A percentile compares a stretch with the other conserved stretches of the same genome.
Conservation (phyloP, 768 basidiomycete species). For the Calvatia gigantea region DNA sequence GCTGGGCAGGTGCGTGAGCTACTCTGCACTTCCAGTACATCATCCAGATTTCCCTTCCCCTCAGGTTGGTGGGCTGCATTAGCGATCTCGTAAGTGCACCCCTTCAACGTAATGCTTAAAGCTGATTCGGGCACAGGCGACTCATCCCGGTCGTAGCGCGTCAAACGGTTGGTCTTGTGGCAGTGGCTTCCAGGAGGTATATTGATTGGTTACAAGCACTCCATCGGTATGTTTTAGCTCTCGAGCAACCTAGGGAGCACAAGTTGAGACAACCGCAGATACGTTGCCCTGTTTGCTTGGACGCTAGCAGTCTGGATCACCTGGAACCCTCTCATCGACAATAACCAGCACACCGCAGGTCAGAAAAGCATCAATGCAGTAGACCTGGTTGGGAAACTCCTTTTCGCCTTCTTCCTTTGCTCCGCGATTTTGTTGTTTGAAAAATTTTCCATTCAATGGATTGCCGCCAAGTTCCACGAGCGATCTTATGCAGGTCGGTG, state of each 20-base stretch:
- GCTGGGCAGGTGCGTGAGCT: constrained; percentile 61
- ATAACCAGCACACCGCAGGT: constrained; percentile 30
- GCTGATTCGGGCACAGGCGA: constrained; percentile 28
- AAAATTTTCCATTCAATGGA: constrained; percentile 85
- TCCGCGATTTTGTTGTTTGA: constrained; percentile 70
- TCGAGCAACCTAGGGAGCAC: background rate
- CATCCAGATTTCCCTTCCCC: background rate
- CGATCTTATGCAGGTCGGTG: constrained; percentile 60
- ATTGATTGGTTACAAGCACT: constrained; percentile 76
- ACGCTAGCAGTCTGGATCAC: constrained; percentile 63
- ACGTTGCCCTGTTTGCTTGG: constrained; percentile 70
- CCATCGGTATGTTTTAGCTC: constrained; percentile 41
- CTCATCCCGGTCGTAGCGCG: constrained; percentile 52
- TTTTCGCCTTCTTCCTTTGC: constrained; percentile 73
- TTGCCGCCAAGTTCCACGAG: constrained; percentile 80
- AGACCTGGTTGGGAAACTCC: constrained; percentile 54
- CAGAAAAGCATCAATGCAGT: constrained; percentile 38
- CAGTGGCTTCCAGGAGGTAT: constrained; percentile 68
- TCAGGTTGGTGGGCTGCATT: constrained; percentile 78
- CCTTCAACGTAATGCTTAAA: background rate
- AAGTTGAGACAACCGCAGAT: constrained; percentile 25
- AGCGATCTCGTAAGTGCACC: constrained; percentile 54
- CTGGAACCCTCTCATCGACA: constrained; percentile 65
- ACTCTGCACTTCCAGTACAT: background rate
- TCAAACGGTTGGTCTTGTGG: constrained; percentile 68